These are phyloP conservation scores for Neoboletus magnificus DNA, from an alignment of 768 basidiomycete species.

Conservation along the genomic window DNA sequence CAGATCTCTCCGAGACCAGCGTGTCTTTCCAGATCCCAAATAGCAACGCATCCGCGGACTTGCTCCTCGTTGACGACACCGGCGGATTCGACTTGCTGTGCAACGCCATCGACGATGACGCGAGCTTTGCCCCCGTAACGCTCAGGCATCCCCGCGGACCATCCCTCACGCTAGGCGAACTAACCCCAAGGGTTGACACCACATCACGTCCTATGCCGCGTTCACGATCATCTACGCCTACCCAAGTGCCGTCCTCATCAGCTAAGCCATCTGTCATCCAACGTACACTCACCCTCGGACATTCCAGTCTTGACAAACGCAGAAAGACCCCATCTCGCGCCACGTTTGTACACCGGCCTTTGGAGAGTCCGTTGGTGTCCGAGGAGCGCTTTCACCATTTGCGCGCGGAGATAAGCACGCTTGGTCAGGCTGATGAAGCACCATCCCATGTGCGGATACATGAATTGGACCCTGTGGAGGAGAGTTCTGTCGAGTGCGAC, in stretches of 20 bases:
- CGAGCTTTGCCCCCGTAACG: conserved; percentile 37
- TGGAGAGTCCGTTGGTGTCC: conserved; percentile 19
- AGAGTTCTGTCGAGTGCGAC: not conserved
- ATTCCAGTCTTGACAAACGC: conserved; percentile 13
- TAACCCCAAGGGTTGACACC: conserved; percentile 37
- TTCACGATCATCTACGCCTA: conserved; percentile 13
- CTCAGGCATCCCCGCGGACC: conserved; percentile 27
- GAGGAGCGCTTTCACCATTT: conserved; percentile 26
- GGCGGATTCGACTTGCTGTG: conserved; percentile 39
- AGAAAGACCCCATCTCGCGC: conserved; percentile 3
- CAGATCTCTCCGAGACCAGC: conserved; percentile 46
- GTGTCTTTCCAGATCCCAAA: conserved; percentile 51
- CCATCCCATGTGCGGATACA: conserved; percentile 3
- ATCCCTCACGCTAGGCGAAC: conserved; percentile 37
- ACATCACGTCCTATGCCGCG: not conserved
- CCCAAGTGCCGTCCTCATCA: conserved; percentile 2
- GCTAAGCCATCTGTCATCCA: conserved; percentile 15
- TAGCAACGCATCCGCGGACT: conserved; percentile 29
- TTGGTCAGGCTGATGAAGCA: conserved; percentile 9
- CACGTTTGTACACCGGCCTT: not conserved
- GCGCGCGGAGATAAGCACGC: conserved; percentile 15
- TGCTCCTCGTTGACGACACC: conserved; percentile 42
- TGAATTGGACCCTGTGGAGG: not conserved
- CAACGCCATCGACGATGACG: conserved; percentile 26
- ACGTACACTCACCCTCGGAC: conserved; percentile 10